These are phyloP conservation scores for Taxillus chinensis DNA, from an alignment of 164 flowering plant species.

Conservation along the genomic window DNA sequence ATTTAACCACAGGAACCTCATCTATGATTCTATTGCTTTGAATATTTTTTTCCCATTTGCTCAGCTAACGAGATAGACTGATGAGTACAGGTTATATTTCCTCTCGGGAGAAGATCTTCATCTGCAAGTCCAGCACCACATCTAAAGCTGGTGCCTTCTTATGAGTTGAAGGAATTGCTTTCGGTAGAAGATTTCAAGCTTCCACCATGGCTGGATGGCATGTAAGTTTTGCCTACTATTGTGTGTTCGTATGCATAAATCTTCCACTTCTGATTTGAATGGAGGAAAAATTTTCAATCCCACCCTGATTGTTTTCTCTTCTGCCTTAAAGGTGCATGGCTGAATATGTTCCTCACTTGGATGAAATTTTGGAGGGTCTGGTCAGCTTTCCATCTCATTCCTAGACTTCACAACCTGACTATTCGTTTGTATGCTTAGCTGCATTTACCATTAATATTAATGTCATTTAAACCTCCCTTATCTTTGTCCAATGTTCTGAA, in stretches of 20 bases:
- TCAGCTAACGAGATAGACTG: neutral
- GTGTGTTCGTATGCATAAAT: neutral
- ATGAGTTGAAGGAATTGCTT: slow-evolving; percentile 64
- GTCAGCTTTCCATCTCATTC: slow-evolving; percentile 25
- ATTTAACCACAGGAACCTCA: too few relatives aligned
- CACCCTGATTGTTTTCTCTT: slow-evolving; percentile 4
- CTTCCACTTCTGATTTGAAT: neutral
- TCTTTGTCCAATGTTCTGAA: slow-evolving; percentile 9
- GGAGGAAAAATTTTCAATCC: neutral
- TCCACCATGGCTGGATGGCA: slow-evolving; percentile 83
- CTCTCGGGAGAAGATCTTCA: slow-evolving; percentile 41
- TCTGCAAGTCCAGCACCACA: slow-evolving; percentile 60
- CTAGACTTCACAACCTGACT: neutral
- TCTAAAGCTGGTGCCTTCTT: slow-evolving; percentile 61
- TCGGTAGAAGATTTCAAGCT: slow-evolving; percentile 86
- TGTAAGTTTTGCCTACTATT: slow-evolving; percentile 38
- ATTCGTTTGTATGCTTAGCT: neutral
- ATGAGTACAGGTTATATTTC: slow-evolving; percentile 58
- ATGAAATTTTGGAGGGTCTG: slow-evolving; percentile 61
- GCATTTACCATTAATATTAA: neutral
- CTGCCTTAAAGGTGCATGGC: slow-evolving; percentile 75
- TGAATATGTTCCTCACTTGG: slow-evolving; percentile 82
- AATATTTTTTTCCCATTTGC: too few relatives aligned
- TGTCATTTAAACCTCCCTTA: neutral
- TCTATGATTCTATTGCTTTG: too few relatives aligned